Conservation (phyloP, 2,329 filamentous ascomycete species). For the Pyrenophora teres region DNA sequence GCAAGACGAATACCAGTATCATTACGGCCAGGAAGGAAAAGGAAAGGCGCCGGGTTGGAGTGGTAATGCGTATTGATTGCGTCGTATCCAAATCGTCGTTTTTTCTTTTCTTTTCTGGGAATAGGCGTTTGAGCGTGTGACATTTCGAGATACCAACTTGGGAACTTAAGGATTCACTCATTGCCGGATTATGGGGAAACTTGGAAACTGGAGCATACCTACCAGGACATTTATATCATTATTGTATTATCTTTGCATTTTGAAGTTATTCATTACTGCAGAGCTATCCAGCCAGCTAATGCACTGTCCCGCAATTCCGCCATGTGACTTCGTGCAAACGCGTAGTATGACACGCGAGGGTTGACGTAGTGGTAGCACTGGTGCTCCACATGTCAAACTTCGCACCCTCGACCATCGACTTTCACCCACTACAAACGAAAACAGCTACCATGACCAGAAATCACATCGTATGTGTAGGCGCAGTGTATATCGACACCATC, state of each 20-base stretch:
- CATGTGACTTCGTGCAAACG: conserved; percentile 6
- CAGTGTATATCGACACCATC: conserved; percentile 74
- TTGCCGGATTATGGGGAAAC: conserved; percentile 9
- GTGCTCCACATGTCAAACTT: conserved; percentile 8
- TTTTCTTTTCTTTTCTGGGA: conserved; percentile 3
- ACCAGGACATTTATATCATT: background rate
- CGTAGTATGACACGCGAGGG: background rate
- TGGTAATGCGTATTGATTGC: conserved; percentile 18
- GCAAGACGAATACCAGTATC: conserved; percentile 27
- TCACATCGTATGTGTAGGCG: conserved; percentile 67
- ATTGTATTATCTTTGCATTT: background rate
- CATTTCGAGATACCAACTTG: conserved; percentile 24
- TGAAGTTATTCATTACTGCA: too few relatives aligned
- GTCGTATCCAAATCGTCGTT: background rate
- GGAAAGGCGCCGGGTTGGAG: conserved; percentile 4
- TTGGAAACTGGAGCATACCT: background rate
- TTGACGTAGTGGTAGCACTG: conserved; percentile 6
- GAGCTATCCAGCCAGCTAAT: too few relatives aligned
- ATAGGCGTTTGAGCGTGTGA: conserved; percentile 25
- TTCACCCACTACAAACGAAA: background rate
- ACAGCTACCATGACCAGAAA: conserved; percentile 20
- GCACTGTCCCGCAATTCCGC: too few relatives aligned
- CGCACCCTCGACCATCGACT: background rate
- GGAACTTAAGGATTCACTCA: conserved; percentile 16
- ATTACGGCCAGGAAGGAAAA: conserved; percentile 30